Base-by-base conservation (phyloP, 306 rosid genomes). In the Prunus padus region DNA sequence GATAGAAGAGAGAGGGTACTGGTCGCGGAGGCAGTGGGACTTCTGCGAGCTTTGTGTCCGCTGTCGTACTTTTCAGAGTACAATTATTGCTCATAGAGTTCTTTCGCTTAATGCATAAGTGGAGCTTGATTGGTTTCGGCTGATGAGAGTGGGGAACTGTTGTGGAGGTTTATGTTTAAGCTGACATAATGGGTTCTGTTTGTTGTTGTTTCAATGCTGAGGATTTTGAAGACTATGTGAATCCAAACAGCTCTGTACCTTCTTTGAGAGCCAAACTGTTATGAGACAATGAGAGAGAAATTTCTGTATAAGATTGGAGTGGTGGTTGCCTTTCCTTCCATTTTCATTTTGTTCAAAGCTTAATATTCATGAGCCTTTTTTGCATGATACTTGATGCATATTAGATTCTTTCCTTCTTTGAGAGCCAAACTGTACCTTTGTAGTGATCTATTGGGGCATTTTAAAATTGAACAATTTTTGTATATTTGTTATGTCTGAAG, bases 141-240 rank as follows among this genome's bases (percentile, higher is more conserved):
- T 13, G 47, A 83, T 76, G 71, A 77, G 67, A 73, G 81, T 79
- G 84, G 80, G 78, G 82, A 76, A 79, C 70, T 75, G 44, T 76
- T 71, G 68, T 57, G 68, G 80, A 73, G 80, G 61, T 28, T 37
- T 83, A 47, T 16, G 67, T 74, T 76, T 75, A 80, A 76, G 83
- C 88, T 76, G 84, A 88, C 88, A 84, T 62, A 70, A 95, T 95
- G 98, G 98, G 98, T 77, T 82, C 98, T 62, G 97, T 92, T 76
- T 95, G 97, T 82, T 88, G 98, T 81, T 95, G 98, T 82, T 75
- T 95, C 78, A 86, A 85, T 65, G 80, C 65, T 54, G 91, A 90
- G 7, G 84, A 87, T 75, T 83, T 86, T 11, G 98, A 92, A 84
- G 98, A 89, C 76, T 92, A 90, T 84, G 86, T 90, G 61, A 92